These are phyloP conservation scores for Tricladium varicosporioides DNA, from an alignment of 2,329 filamentous ascomycete genomes.

Conservation along the genomic window DNA sequence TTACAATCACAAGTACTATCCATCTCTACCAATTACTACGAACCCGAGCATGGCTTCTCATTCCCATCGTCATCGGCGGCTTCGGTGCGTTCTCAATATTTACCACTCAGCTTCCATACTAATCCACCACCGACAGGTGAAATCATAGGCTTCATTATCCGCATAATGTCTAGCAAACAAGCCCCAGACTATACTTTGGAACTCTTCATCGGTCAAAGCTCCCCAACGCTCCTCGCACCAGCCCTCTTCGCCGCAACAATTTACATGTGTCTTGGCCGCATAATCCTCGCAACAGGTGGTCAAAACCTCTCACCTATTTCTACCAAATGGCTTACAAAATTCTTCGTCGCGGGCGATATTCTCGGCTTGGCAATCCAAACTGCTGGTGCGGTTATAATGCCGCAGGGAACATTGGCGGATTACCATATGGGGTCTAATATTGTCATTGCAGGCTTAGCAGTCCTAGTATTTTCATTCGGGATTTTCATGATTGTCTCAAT, in stretches of 20 bases:
- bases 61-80: conserved; percentile 47
- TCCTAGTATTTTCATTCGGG: conserved; percentile 2
- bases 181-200: conserved; percentile 24
- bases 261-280: conserved; percentile 40
- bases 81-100: conserved; percentile 38
- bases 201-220: conserved; percentile 35
- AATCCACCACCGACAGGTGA: conserved; percentile 33
- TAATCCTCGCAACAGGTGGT: conserved; percentile 36
- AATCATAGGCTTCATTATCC: conserved; percentile 35
- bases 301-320: conserved; percentile 36
- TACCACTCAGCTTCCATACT: not conserved
- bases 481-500: not conserved
- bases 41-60: conserved; percentile 47
- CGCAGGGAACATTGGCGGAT: not conserved
- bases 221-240: conserved; percentile 38
- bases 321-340: conserved; percentile 36
- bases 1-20: conserved; percentile 35
- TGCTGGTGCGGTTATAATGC: conserved; percentile 2
- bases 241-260: conserved; percentile 39
- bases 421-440: conserved; percentile 4
- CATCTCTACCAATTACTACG: conserved; percentile 39
- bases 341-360: conserved; percentile 37
- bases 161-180: conserved; percentile 23
- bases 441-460: not conserved
- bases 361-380: not conserved